Conservation (phyloP, 148 eudicot genomes). For the Beta vulgaris region DNA sequence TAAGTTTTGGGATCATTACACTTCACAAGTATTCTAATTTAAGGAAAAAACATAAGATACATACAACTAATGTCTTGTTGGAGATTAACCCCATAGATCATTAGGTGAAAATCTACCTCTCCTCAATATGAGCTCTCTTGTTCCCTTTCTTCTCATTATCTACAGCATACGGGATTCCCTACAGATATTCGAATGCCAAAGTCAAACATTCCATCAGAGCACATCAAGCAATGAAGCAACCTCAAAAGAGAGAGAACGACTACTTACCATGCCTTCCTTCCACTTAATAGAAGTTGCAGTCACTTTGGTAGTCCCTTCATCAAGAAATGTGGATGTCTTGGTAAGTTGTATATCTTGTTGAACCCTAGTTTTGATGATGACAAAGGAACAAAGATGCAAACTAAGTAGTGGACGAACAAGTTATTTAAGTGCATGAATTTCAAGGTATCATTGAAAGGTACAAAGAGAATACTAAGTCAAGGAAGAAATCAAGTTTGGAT, state of each 20-base stretch:
- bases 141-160: conserved; percentile 73
- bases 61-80: neutral
- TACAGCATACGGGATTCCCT: conserved; percentile 75
- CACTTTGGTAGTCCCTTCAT: conserved; percentile 82
- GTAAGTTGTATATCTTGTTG: conserved; percentile 75
- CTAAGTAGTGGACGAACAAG: too few species aligned
- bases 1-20: neutral
- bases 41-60: neutral
- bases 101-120: conserved; percentile 50
- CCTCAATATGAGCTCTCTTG: conserved; percentile 75
- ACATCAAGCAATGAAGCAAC: neutral
- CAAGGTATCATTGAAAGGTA: too few species aligned
- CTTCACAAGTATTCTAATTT: neutral
- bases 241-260: conserved; percentile 1
- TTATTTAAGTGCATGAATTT: too few species aligned
- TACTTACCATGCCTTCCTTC: conserved; percentile 92
- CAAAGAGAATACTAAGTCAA: too few species aligned
- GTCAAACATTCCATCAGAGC: neutral
- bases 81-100: neutral
- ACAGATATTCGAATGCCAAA: neutral
- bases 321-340: conserved; percentile 79
- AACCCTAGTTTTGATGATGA: too few species aligned
- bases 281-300: conserved; percentile 82
- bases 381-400: too few species aligned
- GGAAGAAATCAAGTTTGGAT: too few species aligned